phyloP scores from a whole-genome alignment of 2,329 filamentous ascomycete genomes.

The Gnomoniopsis sp. region DNA sequence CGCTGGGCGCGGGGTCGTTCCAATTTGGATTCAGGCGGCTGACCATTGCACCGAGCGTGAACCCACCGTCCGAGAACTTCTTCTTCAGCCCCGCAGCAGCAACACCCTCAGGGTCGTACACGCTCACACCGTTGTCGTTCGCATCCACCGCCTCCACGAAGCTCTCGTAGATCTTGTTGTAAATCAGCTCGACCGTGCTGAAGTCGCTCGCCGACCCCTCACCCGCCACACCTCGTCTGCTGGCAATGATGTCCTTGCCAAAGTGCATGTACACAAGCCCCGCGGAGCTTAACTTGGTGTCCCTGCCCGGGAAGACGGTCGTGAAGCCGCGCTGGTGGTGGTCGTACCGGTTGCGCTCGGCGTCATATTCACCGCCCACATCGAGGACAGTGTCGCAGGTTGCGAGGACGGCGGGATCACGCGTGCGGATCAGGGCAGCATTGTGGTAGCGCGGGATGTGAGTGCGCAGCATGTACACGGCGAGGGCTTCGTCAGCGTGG shows the following conservation, averaged over 20 bases:
- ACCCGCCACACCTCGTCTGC: slow-evolving; percentile 45
- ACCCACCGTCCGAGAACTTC: slow-evolving; percentile 77
- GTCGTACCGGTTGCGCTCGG: slow-evolving; percentile 76
- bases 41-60: slow-evolving; percentile 82
- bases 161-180: slow-evolving; percentile 84
- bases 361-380: slow-evolving; percentile 92
- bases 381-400: slow-evolving; percentile 94
- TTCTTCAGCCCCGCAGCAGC: slow-evolving; percentile 71
- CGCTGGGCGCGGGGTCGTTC: slow-evolving; percentile 61
- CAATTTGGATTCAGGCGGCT: slow-evolving; percentile 74
- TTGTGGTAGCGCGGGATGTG: slow-evolving; percentile 72
- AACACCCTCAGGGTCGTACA: slow-evolving; percentile 70
- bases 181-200: slow-evolving; percentile 70
- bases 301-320: slow-evolving; percentile 77
- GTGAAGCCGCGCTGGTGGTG: slow-evolving; percentile 94
- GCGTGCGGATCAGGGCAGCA: slow-evolving; percentile 77
- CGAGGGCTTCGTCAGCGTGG: slow-evolving; percentile 96
- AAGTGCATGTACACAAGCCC: slow-evolving; percentile 97
- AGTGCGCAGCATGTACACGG: slow-evolving; percentile 89
- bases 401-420: slow-evolving; percentile 73
- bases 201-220: slow-evolving; percentile 47
- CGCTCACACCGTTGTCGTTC: slow-evolving; percentile 91
- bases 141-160: slow-evolving; percentile 96
- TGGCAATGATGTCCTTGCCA: slow-evolving; percentile 76
- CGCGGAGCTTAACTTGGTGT: slow-evolving; percentile 88